Percentiles rank a stretch among this genome's conserved stretches.
Evolutionary conservation across 108 stramenopile genomes (phyloP).

Genomic region (Asterionellopsis glacialis): DNA sequence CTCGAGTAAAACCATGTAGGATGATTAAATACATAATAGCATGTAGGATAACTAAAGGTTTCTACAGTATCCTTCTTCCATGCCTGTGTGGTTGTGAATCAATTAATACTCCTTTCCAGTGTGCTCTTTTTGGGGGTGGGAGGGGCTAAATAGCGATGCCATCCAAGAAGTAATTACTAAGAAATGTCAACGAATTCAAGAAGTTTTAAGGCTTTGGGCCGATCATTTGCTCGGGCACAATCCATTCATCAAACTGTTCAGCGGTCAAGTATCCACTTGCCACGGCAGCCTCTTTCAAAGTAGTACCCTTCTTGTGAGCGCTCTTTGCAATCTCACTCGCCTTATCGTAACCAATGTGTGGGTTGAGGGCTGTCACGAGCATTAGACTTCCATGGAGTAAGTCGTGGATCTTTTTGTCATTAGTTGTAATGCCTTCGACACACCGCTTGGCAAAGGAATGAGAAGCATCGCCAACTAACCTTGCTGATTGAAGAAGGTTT

Average conservation of each 20-base stretch:
- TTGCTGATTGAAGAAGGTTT: conserved; percentile 89
- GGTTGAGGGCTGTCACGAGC: conserved; percentile 98
- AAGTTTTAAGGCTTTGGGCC: conserved; percentile 47
- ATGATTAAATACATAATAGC: too few relatives aligned
- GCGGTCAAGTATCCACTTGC: conserved; percentile 86
- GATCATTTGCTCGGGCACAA: conserved; percentile 94
- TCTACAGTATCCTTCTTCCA: too few relatives aligned
- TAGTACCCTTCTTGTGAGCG: conserved; percentile 91
- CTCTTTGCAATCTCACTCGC: conserved; percentile 95
- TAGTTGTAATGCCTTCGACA: conserved; percentile 86
- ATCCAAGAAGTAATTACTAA: too few relatives aligned
- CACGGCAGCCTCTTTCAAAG: conserved; percentile 89
- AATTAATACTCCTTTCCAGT: too few relatives aligned
- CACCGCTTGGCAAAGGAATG: conserved; percentile 84
- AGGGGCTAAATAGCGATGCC: too few relatives aligned
- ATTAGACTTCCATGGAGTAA: conserved; percentile 90
- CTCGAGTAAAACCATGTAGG: too few relatives aligned
- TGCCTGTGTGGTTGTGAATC: too few relatives aligned
- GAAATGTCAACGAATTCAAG: too few relatives aligned
- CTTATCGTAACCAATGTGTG: conserved; percentile 98
- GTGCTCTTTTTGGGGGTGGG: too few relatives aligned
- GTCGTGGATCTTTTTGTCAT: conserved; percentile 76
- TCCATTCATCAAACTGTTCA: conserved; percentile 95
- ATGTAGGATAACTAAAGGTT: too few relatives aligned
- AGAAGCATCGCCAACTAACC: conserved; percentile 88